Base-by-base conservation (phyloP, 495 filamentous ascomycete genomes). In the Aspergillus heteromorphus region DNA sequence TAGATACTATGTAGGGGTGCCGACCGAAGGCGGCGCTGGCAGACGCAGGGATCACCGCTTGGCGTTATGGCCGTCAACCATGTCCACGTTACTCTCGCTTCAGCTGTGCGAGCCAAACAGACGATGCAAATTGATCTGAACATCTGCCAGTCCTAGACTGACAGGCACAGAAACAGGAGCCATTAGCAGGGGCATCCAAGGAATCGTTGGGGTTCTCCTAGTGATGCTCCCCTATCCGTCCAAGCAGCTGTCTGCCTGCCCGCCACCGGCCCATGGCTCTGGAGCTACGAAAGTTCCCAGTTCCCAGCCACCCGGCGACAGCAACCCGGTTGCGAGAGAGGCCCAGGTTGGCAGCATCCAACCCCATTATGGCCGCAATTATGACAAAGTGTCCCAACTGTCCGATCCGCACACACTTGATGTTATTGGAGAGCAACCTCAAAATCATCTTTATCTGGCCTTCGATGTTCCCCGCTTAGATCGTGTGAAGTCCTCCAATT, bases 221-320 rank as follows among this genome's bases (percentile, higher is more conserved):
- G 21, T 45, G 2, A 38, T 50, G 29, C 23, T 63, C 19, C 54
- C 59, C 17, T 11, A 23, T 8, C 23, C 64, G 9, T 34, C 60
- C 21, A 48, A 53, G 49, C 21, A 60, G 18, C n/a, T 49, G 36
- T 54, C 65, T 19, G 60, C 63, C 19, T 59, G 57, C 21, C 60
- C 53, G 43, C 60, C 61, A 30, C 49, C 59, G 36, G 66, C 56
- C 71, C 68, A 68, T 64, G 67, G 67, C 30, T 67, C 66, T 29
- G 31, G 53, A 47, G 49, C 53, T 34, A 41, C 53, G 17, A 54
- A 45, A 43, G 16, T 14, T 7, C 57, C 36, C 25, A 48, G 27
- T 58, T 57, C 51, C 27, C 57, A 53, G 25, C 50, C 60, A 36
- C 27, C 51, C 42, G 43, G 20, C 45, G 11, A 51, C 25, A 55